Evolutionary conservation across 257 asterid species (phyloP).

Genomic region (Solanum pinnatisectum): DNA sequence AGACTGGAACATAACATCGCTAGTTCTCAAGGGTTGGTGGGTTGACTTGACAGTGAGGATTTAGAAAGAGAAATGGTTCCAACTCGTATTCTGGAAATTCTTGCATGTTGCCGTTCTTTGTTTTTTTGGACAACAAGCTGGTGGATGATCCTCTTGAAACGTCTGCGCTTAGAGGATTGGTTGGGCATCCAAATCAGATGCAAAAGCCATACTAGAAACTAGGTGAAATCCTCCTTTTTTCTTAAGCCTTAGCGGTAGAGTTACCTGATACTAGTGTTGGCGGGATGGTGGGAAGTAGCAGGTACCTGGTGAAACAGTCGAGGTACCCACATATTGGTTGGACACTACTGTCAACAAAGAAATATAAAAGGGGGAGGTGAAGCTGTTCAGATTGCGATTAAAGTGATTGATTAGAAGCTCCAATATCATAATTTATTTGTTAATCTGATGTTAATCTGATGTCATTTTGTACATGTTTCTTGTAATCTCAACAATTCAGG

Average conservation of each 20-base stretch:
- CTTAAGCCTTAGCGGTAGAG: background rate
- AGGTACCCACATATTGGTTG: background rate
- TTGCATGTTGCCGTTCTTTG: background rate
- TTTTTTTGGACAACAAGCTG: background rate
- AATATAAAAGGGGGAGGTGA: background rate
- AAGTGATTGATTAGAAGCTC: background rate
- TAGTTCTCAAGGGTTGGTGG: constrained; percentile 91
- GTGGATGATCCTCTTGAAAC: background rate
- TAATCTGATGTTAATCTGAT: background rate
- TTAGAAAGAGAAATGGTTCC: constrained; percentile 60
- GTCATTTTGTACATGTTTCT: background rate
- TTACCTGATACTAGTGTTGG: background rate
- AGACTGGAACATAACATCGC: constrained; percentile 84
- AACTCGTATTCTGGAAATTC: background rate
- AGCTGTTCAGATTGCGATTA: background rate
- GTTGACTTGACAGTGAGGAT: constrained; percentile 48
- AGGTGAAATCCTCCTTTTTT: background rate
- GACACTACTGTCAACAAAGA: background rate
- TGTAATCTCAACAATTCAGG: background rate
- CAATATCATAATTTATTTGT: background rate
- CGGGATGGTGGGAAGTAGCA: background rate
- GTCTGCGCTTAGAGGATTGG: background rate
- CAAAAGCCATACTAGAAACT: background rate
- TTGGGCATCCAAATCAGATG: background rate
- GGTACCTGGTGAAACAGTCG: background rate